Evolutionary conservation across 1,139 yeast species (phyloP).

Genomic region (Diutina mesorugosa): DNA sequence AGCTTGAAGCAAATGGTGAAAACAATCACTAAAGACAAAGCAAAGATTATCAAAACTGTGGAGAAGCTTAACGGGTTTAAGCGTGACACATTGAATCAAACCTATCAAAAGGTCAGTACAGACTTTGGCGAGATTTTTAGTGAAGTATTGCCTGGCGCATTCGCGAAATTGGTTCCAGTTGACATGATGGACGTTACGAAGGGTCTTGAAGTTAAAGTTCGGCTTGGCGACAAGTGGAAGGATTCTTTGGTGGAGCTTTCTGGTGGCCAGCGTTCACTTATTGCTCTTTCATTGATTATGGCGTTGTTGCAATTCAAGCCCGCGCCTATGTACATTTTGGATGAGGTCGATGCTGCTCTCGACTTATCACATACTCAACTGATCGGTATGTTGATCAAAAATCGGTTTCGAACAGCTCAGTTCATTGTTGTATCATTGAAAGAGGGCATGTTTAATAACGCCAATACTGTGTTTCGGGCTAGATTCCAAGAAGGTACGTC

Average conservation of each 20-base stretch:
- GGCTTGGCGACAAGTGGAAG: slow-evolving; percentile 90
- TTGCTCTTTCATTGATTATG: slow-evolving; percentile 82
- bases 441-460: slow-evolving; percentile 97
- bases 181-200: slow-evolving; percentile 74
- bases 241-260: slow-evolving; percentile 90
- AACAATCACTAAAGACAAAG: slow-evolving; percentile 83
- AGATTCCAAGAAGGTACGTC: slow-evolving; percentile 96
- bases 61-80: slow-evolving; percentile 80
- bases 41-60: slow-evolving; percentile 82
- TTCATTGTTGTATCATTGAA: slow-evolving; percentile 93
- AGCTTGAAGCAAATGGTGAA: slow-evolving; percentile 69
- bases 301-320: slow-evolving; percentile 91
- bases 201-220: slow-evolving; percentile 86
- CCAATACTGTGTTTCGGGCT: slow-evolving; percentile 86
- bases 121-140: slow-evolving; percentile 92
- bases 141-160: slow-evolving; percentile 80
- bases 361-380: slow-evolving; percentile 96
- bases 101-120: slow-evolving; percentile 73
- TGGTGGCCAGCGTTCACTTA: slow-evolving; percentile 93
- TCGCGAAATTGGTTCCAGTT: slow-evolving; percentile 77
- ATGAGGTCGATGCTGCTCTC: slow-evolving; percentile 96
- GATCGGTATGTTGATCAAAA: slow-evolving; percentile 90
- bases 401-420: slow-evolving; percentile 89
- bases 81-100: slow-evolving; percentile 66
- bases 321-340: slow-evolving; percentile 95